Conservation (phyloP, 148 eudicot species). For the Vaccinium myrtillus region DNA sequence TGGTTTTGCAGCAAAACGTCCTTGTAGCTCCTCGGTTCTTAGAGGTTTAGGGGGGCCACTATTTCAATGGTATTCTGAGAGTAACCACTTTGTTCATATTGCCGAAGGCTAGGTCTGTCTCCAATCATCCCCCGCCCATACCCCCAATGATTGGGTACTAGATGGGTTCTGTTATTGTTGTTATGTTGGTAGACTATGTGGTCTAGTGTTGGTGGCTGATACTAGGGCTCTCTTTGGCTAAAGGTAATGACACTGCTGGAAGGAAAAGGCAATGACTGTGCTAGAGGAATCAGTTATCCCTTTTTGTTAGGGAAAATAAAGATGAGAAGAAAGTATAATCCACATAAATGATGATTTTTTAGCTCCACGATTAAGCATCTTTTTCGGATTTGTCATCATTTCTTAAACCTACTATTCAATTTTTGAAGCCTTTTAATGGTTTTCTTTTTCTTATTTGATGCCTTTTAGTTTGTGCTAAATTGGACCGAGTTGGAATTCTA, state of each 20-base stretch:
- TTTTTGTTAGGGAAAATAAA: not conserved
- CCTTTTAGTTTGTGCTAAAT: not conserved
- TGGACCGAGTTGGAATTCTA: not conserved
- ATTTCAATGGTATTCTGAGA: no score
- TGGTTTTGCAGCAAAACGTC: no score
- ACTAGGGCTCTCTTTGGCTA: not conserved
- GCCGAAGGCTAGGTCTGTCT: no score
- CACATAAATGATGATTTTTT: not conserved
- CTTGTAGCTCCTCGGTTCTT: no score
- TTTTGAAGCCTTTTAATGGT: not conserved
- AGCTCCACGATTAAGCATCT: not conserved
- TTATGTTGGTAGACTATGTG: not conserved
- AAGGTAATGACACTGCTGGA: not conserved
- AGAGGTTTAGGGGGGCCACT: no score
- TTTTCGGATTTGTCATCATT: not conserved
- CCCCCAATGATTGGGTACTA: no score
- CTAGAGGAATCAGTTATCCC: not conserved
- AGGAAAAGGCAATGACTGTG: not conserved
- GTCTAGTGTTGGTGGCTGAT: not conserved
- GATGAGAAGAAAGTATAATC: constrained; percentile 2
- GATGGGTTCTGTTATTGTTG: no score
- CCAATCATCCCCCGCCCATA: no score
- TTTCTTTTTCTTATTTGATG: not conserved
- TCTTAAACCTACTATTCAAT: not conserved
- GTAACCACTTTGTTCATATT: no score